phyloP scores from a whole-genome alignment of 768 basidiomycete genomes.

The Coprinopsis cinerea region DNA sequence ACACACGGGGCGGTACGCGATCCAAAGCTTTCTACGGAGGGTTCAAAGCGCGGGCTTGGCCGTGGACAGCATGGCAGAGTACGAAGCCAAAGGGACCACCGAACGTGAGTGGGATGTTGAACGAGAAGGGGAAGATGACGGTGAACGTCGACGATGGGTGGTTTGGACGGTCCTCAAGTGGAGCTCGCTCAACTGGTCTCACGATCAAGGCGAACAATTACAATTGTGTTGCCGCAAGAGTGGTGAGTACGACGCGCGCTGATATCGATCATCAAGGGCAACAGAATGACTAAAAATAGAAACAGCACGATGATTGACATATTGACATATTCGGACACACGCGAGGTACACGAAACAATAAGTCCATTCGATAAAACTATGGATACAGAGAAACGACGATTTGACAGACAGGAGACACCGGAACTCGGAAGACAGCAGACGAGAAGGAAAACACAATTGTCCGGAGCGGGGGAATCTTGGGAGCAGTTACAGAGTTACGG shows the following conservation, averaged over 20 bases:
- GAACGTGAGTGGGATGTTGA: conserved; percentile 47
- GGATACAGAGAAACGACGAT: not conserved
- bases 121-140: conserved; percentile 54
- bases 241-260: conserved; percentile 1
- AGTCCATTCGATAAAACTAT: conserved; percentile 2
- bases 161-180: conserved; percentile 60
- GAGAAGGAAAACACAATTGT: not conserved
- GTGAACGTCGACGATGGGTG: conserved; percentile 65
- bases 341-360: conserved; percentile 8
- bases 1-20: conserved; percentile 71
- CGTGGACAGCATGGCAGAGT: conserved; percentile 42
- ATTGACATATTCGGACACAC: conserved; percentile 3
- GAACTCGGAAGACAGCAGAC: not conserved
- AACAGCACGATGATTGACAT: conserved; percentile 1
- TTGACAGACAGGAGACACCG: not conserved
- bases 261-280: conserved; percentile 5
- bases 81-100: conserved; percentile 33
- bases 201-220: conserved; percentile 8
- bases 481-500: not conserved
- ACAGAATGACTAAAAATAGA: conserved; percentile 11
- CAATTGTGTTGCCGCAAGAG: no score
- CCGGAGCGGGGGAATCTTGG: not conserved
- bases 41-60: conserved; percentile 36
- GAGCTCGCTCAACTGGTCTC: conserved; percentile 18
- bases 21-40: conserved; percentile 51